A percentile compares a stretch with the other conserved stretches of the same genome.
Evolutionary conservation across 2,329 filamentous ascomycete genomes (phyloP).

Genomic region (Exophiala dermatitidis): DNA sequence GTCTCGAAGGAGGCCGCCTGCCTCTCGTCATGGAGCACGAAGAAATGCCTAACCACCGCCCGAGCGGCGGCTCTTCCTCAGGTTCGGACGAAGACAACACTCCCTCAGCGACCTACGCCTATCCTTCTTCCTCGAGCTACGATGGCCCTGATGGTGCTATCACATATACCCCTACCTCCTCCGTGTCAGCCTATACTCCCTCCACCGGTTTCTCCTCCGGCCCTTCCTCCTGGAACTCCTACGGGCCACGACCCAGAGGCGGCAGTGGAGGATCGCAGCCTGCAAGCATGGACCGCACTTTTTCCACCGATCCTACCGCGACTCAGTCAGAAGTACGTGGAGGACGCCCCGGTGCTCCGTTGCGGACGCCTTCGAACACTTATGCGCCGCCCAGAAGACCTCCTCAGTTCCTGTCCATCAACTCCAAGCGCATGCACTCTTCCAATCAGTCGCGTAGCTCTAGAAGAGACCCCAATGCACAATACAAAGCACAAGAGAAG

Average conservation of each 20-base stretch:
- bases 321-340: slow-evolving; percentile 39
- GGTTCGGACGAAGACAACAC: slow-evolving; percentile 36
- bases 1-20: slow-evolving; percentile 20
- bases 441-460: slow-evolving; percentile 48
- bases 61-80: slow-evolving; percentile 35
- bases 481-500: slow-evolving; percentile 79
- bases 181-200: slow-evolving; percentile 28
- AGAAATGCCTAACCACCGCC: slow-evolving; percentile 36
- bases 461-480: slow-evolving; percentile 60
- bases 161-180: slow-evolving; percentile 31
- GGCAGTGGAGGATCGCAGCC: slow-evolving; percentile 37
- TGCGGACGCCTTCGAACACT: slow-evolving; percentile 68
- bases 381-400: slow-evolving; percentile 61
- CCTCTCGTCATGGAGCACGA: slow-evolving; percentile 37
- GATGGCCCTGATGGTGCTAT: slow-evolving; percentile 30
- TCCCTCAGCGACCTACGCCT: slow-evolving; percentile 31
- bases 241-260: slow-evolving; percentile 38
- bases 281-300: slow-evolving; percentile 30
- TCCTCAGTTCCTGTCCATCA: slow-evolving; percentile 41
- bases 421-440: slow-evolving; percentile 46
- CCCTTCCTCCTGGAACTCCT: slow-evolving; percentile 34
- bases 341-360: slow-evolving; percentile 61
- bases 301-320: slow-evolving; percentile 14
- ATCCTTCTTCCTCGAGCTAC: slow-evolving; percentile 31
- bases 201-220: slow-evolving; percentile 26